phyloP scores from a whole-genome alignment of 192 early-diverging fungal species.

The Spizellomyces sp. region DNA sequence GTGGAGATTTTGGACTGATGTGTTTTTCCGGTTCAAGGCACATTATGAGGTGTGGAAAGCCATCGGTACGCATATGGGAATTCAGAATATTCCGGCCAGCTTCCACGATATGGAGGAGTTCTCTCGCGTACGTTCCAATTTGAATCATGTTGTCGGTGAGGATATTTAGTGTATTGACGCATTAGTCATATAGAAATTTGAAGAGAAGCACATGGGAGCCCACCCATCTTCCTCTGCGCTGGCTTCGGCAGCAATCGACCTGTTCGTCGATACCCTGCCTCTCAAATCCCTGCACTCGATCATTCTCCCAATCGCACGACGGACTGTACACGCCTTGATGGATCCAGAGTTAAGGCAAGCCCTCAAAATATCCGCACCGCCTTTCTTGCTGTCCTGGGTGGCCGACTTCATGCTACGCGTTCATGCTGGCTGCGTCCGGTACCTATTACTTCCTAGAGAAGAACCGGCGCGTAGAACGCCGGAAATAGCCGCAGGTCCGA shows the following conservation, averaged over 20 bases:
- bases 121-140: neutral
- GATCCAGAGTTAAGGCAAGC: slow-evolving; percentile 17
- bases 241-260: slow-evolving; percentile 18
- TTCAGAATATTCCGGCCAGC: slow-evolving; percentile 13
- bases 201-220: neutral
- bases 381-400: slow-evolving; percentile 20
- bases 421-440: slow-evolving; percentile 19
- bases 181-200: slow-evolving; percentile 1
- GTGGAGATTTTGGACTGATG: neutral
- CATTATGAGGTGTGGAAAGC: slow-evolving; percentile 25
- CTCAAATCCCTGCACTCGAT: slow-evolving; percentile 23
- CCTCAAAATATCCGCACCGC: slow-evolving; percentile 10
- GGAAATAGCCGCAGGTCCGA: slow-evolving; percentile 8
- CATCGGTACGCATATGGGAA: slow-evolving; percentile 25
- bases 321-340: slow-evolving; percentile 19
- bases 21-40: neutral
- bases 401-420: slow-evolving; percentile 22
- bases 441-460: slow-evolving; percentile 21
- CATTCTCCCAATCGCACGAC: slow-evolving; percentile 18
- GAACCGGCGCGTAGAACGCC: slow-evolving; percentile 17
- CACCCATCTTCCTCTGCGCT: slow-evolving; percentile 6
- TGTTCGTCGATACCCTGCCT: slow-evolving; percentile 24
- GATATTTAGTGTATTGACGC: neutral
- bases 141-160: neutral
- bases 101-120: slow-evolving; percentile 21